These are phyloP conservation scores for Domatiomyces globalis DNA, from an alignment of 2,329 filamentous ascomycete genomes.

Conservation along the genomic window DNA sequence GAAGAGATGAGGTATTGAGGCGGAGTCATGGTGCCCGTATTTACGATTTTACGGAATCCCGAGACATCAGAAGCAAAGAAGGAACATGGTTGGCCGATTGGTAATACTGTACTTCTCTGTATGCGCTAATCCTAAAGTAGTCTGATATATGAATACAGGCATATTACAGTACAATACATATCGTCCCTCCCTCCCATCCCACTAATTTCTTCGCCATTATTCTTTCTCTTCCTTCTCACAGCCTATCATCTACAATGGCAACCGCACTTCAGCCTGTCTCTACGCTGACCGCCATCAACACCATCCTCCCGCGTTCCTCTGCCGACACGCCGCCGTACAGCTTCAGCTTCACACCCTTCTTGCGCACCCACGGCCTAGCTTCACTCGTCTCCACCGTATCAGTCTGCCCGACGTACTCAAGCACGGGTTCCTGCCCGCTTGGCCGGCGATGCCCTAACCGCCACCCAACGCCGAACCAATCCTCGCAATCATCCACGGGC, in stretches of 20 bases:
- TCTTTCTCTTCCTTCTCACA: not conserved
- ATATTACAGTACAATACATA: too few species aligned
- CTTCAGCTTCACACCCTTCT: slow-evolving; percentile 77
- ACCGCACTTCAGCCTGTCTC: slow-evolving; percentile 3
- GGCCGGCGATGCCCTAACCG: slow-evolving; percentile 75
- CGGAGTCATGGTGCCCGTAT: too few species aligned
- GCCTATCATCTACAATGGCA: not conserved
- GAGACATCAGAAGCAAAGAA: too few species aligned
- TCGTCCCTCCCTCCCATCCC: too few species aligned
- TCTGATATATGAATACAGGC: too few species aligned
- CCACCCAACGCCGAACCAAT: slow-evolving; percentile 43
- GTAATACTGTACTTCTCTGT: too few species aligned
- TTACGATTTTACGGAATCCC: too few species aligned
- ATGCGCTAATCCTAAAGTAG: too few species aligned
- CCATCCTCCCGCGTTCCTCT: not conserved
- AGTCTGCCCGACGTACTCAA: slow-evolving; percentile 70
- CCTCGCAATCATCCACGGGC: slow-evolving; percentile 20
- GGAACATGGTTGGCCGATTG: too few species aligned
- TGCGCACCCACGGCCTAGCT: slow-evolving; percentile 70
- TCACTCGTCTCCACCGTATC: slow-evolving; percentile 66
- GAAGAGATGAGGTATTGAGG: too few species aligned
- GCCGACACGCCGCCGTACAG: slow-evolving; percentile 37
- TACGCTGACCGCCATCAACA: slow-evolving; percentile 1
- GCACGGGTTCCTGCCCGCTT: slow-evolving; percentile 66
- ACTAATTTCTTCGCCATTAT: too few species aligned